phyloP scores from a whole-genome alignment of 2,329 filamentous ascomycete species.

The Penicillium paneum region DNA sequence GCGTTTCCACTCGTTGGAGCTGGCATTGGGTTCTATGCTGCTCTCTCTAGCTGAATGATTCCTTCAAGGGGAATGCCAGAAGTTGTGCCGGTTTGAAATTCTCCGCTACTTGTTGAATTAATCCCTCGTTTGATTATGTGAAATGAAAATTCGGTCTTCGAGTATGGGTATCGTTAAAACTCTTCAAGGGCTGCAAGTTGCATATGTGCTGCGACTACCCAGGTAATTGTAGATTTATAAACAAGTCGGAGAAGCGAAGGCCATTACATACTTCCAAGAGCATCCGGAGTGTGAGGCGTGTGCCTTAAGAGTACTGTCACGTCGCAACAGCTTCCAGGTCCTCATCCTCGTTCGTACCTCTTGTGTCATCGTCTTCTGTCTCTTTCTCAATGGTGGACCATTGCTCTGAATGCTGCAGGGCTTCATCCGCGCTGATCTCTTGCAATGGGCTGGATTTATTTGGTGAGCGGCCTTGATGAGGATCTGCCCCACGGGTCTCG shows the following conservation, averaged over 20 bases:
- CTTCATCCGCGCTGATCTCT: constrained; percentile 32
- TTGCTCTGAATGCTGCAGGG: constrained; percentile 36
- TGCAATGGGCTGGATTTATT: constrained; percentile 24
- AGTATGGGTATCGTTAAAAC: constrained; percentile 16
- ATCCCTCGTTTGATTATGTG: not conserved
- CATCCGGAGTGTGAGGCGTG: not conserved
- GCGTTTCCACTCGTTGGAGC: constrained; percentile 26
- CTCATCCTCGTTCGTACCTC: not conserved
- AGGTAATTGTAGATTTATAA: constrained; percentile 5
- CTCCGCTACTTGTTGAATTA: not conserved
- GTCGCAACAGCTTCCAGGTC: not conserved
- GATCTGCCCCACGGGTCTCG: constrained; percentile 10
- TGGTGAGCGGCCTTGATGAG: not conserved
- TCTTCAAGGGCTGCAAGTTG: constrained; percentile 3
- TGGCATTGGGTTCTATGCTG: constrained; percentile 24
- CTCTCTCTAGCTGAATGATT: constrained; percentile 3
- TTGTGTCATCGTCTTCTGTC: constrained; percentile 13
- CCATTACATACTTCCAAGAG: not conserved
- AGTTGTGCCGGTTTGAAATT: not conserved
- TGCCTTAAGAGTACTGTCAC: not conserved
- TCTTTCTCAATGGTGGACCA: constrained; percentile 39
- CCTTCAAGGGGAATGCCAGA: not conserved
- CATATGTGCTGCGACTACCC: not conserved
- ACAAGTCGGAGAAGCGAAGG: not conserved
- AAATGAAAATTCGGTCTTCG: not conserved